Conservation (phyloP, 768 basidiomycete species). For the Tricholoma bakamatsutake region DNA sequence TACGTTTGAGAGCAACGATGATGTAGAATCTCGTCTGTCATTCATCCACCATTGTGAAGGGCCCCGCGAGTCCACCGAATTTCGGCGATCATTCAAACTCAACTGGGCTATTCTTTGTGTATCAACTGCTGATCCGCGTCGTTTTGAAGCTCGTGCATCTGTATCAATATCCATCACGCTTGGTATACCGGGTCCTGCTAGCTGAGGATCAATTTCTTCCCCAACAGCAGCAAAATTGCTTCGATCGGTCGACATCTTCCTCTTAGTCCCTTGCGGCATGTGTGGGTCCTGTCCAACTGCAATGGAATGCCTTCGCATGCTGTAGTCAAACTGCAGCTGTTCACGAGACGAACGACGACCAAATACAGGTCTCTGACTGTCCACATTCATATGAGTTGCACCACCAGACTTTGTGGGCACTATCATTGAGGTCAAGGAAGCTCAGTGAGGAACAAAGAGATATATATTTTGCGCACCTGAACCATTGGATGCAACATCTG, state of each 20-base stretch:
- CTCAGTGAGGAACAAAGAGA: conserved; percentile 1
- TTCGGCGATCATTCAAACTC: conserved; percentile 71
- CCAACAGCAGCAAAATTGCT: conserved; percentile 42
- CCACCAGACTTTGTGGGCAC: conserved; percentile 25
- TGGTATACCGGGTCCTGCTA: conserved; percentile 63
- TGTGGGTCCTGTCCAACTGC: conserved; percentile 48
- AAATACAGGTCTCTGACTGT: conserved; percentile 28
- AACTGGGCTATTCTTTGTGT: conserved; percentile 70
- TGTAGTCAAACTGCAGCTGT: conserved; percentile 57
- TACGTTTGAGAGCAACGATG: conserved; percentile 62
- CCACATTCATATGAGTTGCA: conserved; percentile 33
- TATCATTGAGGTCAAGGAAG: conserved; percentile 8
- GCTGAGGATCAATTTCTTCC: conserved; percentile 62
- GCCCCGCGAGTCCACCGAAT: conserved; percentile 65
- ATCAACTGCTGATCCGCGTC: conserved; percentile 80
- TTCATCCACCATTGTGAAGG: conserved; percentile 50
- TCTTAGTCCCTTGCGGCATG: conserved; percentile 61
- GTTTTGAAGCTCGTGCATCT: conserved; percentile 71
- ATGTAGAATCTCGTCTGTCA: conserved; percentile 70
- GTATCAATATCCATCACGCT: conserved; percentile 52
- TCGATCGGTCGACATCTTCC: conserved; percentile 77
- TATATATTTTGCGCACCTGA: conserved; percentile 4
- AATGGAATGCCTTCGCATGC: conserved; percentile 68
- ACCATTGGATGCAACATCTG: background rate
- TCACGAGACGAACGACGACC: conserved; percentile 28